Evolutionary conservation across 2,329 filamentous ascomycete species (phyloP).

Genomic region (Elsinoe arachidis): DNA sequence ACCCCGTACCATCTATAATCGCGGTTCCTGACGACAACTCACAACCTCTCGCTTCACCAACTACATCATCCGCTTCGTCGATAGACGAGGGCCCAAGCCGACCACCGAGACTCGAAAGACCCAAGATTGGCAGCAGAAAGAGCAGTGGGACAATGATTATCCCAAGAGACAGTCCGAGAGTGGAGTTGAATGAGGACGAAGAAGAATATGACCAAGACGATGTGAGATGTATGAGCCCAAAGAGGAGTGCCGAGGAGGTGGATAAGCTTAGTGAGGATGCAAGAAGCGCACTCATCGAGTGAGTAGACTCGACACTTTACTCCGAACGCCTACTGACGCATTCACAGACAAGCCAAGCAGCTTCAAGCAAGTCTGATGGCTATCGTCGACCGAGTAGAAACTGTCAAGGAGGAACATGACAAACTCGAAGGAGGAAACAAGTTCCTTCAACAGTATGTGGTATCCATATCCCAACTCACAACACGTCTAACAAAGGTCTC

Average conservation of each 20-base stretch:
- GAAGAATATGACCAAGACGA: slow-evolving; percentile 77
- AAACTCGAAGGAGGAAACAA: slow-evolving; percentile 96
- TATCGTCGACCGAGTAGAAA: slow-evolving; percentile 88
- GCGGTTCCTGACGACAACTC: neutral
- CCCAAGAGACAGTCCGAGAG: slow-evolving; percentile 59
- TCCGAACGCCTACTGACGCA: too few relatives aligned
- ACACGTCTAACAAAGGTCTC: neutral
- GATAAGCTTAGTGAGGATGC: slow-evolving; percentile 80
- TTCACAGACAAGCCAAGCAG: slow-evolving; percentile 68
- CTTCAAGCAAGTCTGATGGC: slow-evolving; percentile 83
- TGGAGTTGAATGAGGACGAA: slow-evolving; percentile 55
- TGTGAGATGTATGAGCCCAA: slow-evolving; percentile 87
- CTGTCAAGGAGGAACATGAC: slow-evolving; percentile 88
- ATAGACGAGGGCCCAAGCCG: neutral
- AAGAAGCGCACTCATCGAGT: slow-evolving; percentile 55
- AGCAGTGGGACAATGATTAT: slow-evolving; percentile 75
- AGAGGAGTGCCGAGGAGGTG: slow-evolving; percentile 82
- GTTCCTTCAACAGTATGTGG: slow-evolving; percentile 63
- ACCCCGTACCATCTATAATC: slow-evolving; percentile 7
- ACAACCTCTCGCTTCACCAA: slow-evolving; percentile 8
- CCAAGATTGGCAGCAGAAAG: slow-evolving; percentile 61
- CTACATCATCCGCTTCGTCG: slow-evolving; percentile 3
- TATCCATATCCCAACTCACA: neutral
- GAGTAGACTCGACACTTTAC: slow-evolving; percentile 27
- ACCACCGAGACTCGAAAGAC: slow-evolving; percentile 35